Evolutionary conservation across 148 eudicot genomes (phyloP), one percentile per base, ranked within the genome.

Genomic region (Dysphania ambrosioides): DNA sequence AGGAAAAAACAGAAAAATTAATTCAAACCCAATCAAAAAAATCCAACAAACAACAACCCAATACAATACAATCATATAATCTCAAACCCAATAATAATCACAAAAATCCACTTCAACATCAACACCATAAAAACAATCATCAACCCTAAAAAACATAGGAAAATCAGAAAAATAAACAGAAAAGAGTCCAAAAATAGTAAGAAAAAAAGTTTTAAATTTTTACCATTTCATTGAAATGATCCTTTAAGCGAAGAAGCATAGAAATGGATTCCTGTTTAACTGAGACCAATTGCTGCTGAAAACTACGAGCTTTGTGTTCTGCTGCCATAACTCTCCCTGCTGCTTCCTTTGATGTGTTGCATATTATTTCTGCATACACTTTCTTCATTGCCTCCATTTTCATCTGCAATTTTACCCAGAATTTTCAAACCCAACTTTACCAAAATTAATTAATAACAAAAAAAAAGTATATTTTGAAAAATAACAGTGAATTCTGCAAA

Each of bases 281-380:
- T 1, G 38, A 51, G 55, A 29, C 5, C 60, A 89, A 69, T 62
- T 87, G 87, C 31, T 75, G 75, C 71, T 88, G 80, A 75, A 73
- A 76, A 18, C 82, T 57, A 34, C 65, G 73, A 13, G 97, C 87
- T 60, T 82, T 86, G 3, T 77, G 55, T 66, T 88, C 93, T 38
- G 90, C 81, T 70, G 58, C 86, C 91, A 89, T 86, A 24, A 87
- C 78, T 42, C 91, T 82, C 24, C 85, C 85, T 15, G 93, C 93
- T 47, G 97, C 97, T 78, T 89, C 97, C 62, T 87, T 89, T 11
- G 91, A 74, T 30, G 90, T 81, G 80, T 87, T 91, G 53, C 86
- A 78, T 59, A 91, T 86, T 51, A 87, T 73, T 49, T 89, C 93
- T 60, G 97, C 97, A 55, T 86, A 91, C 2, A 85, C 91, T 79